Base-by-base conservation (phyloP, 2,329 filamentous ascomycete species). In the Zymoseptoria pseudotritici region DNA sequence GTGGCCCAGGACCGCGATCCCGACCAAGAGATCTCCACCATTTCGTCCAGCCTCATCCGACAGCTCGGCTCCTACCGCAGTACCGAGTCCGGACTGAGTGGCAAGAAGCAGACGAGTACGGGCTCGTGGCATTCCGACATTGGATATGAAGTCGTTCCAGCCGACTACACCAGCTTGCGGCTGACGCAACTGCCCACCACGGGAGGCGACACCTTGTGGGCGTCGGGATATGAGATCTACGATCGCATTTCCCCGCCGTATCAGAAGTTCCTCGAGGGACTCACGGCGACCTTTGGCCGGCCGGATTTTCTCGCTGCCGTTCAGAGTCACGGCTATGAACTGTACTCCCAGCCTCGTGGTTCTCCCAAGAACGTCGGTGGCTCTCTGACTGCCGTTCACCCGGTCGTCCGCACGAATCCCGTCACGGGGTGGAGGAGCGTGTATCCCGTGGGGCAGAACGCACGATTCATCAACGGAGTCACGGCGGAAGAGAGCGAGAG, bases 181-280 rank as follows among this genome's bases (percentile, higher is more conserved):
- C 71, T 87, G 1, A 80, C 79, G 2, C 73, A 82, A 54, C 73
- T 87, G 0, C 85, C 84, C 0, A 75, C 75, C 49, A 83, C 80
- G 0, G 84, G 83, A 53, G 67, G 69, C 42, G 68, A 86, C 69
- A 87, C 86, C 0, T 79, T 88, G 6, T 89, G 85, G 85, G 86
- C 85, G 0, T 86, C 83, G 1, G 84, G 83, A 0, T 88, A 87
- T 67, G 85, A 88, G 65, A 72, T 87, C 20, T 88, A 86, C 67
- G 85, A 89, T 66, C 80, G 83, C 29, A 77, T 88, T 61, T 85
- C 82, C 3, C 74, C 76, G 1, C 75, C 81, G 0, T 82, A 83
- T 55, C 83, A 82, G 57, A 74, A 74, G 26, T 87, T 87, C 71
- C 76, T 87, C 51, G 84, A 88, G 59, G 70, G 72, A 0, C 72